These are phyloP conservation scores for Pyricularia sp. DNA, from an alignment of 2,329 filamentous ascomycete genomes.

Conservation along the genomic window DNA sequence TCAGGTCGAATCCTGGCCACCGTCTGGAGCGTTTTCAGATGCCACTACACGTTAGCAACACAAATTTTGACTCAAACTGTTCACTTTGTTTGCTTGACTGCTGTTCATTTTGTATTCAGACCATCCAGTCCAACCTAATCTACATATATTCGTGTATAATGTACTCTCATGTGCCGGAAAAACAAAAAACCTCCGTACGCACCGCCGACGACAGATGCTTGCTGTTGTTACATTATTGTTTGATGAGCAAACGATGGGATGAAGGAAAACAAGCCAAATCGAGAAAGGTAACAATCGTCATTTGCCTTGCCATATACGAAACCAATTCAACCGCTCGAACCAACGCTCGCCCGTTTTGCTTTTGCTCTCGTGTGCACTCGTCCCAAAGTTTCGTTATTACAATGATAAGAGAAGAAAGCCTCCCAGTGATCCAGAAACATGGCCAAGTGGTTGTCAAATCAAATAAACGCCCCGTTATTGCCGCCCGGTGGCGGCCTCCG, in stretches of 20 bases:
- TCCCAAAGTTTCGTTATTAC: neutral
- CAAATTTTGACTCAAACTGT: neutral
- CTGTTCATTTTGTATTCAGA: neutral
- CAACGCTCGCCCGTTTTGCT: neutral
- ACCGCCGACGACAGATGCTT: neutral
- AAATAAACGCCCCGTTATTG: slow-evolving; percentile 14
- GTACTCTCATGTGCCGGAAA: neutral
- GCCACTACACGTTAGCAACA: neutral
- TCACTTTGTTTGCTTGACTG: neutral
- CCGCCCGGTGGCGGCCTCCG: slow-evolving; percentile 9
- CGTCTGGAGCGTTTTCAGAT: neutral
- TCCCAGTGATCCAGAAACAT: neutral
- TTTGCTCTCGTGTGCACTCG: neutral
- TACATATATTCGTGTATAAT: neutral
- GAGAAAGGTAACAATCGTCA: neutral
- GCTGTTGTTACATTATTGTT: neutral
- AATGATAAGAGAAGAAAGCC: neutral
- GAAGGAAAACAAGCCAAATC: neutral
- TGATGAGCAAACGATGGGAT: neutral
- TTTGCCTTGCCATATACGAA: neutral
- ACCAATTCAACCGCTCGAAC: neutral
- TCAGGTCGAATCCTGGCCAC: neutral
- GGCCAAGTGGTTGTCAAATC: slow-evolving; percentile 2
- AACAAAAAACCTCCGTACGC: neutral
- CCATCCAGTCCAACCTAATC: neutral